Base-by-base conservation (phyloP, 2,329 filamentous ascomycete genomes). In the Pezicula rhizophila region DNA sequence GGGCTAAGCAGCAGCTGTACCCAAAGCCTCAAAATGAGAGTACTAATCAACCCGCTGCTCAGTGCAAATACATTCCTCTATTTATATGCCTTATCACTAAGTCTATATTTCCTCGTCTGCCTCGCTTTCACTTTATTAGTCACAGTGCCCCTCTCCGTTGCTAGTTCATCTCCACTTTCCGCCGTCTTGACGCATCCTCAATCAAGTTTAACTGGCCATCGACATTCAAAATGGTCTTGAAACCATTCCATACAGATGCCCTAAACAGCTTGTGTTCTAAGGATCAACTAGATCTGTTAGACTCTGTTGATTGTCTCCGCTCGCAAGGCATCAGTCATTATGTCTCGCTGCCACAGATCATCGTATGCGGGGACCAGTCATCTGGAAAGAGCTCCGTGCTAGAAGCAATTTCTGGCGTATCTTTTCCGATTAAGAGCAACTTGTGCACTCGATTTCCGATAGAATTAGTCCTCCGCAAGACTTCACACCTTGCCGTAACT, bases 381-480 rank as follows among this genome's bases (percentile, higher is more conserved):
- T 63, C 61, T 38, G 68, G 70, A 1, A 68, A 62, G 55, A 65
- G 55, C 39, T 71, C 60, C 10, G 51, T 64, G 17, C 51, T 68
- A 25, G 57, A 70, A 57, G 55, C 63, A 41, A 31, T 69, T 41
- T 70, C 68, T 8, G 60, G 61, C 1, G 52, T 71, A 2, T 58
- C 64, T 1, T 71, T 74, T 49, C 71, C 71, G 20, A 61, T 61
- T 2, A 61, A 66, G 28, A 60, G 57, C 33, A 66, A 65, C 6
- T 52, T 71, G 3, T 74, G 70, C 40, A 74, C 71, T 4, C 58
- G 69, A 4, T 74, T 71, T 51, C 66, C 70, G 1, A 74, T 67
- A 0, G 66, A 74, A 50, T 70, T 76, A 23, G 67, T 59, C 40
- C 57, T 62, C 18, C 57, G 59, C 34, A 54, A 57, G 34, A 53